Evolutionary conservation across 139 green algal genomes (phyloP), one percentile per base, ranked within the genome.

Genomic region (Chlorella sp.): DNA sequence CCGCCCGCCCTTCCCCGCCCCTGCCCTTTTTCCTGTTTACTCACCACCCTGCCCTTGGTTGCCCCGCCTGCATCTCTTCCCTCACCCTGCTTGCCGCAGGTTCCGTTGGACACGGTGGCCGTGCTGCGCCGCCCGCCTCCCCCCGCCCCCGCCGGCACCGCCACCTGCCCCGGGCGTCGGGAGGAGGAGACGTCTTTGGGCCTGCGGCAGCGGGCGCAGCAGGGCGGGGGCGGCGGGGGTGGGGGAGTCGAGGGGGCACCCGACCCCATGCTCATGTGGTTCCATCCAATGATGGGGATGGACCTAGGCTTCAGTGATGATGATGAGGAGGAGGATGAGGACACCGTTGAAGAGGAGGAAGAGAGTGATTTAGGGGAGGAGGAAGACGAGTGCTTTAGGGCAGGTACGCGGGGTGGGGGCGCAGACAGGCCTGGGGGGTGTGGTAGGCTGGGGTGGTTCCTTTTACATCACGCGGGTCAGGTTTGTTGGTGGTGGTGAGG

Each of bases 151-250:
- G 40, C 15, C 11, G 78, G 77, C 24, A 81, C 28, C 48, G 28
- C 37, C 16, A 9, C 11, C 1, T 77, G 32, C 48, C 2, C 57
- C 34, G 18, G 34, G 24, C 21, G 79, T 1, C 14, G 53, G 0
- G 82, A 86, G 82, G 57, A 48, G 34, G 57, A 86, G 16, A 86
- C 82, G 0, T 86, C 82, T 5, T 36, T 86, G 57, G 82, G 28
- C 3, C 28, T 66, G 79, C 40, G 79, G 36, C 78, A 34, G 26
- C 39, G 78, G 39, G 39, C 18, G 39, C 42, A 61, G 19, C 39
- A 66, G 26, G 75, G 37, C 19, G 77, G 37, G 30, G 81, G 79
- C 34, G 79, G 81, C 53, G 3, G 15, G 21, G 78, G 24, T 3
- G 36, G 24, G 39, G 61, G 40, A 30, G 39, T 7, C 40, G 39